Base-by-base conservation (phyloP, 495 filamentous ascomycete species). In the Bacidia gigantensis region DNA sequence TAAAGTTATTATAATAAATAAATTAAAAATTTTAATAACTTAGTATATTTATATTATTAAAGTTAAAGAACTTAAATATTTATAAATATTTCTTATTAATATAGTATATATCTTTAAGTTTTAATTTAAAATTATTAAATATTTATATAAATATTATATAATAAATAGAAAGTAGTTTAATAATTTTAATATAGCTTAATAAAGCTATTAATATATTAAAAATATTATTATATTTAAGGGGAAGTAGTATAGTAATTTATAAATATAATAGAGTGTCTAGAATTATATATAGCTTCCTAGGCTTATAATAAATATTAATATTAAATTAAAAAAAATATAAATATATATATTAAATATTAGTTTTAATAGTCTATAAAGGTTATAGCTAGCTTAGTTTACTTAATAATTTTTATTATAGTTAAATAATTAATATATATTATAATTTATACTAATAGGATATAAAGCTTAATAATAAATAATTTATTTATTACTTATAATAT, bases 271-370 rank as follows among this genome's bases (percentile, higher is more conserved):
- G 14, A 14, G 29, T 35, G 14, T 35, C 29, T 35, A 35, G 29
- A 7, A 35, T 35, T 7, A 35, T 35, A 35, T 35, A 35, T 7
- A 35, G 29, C 14, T 35, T 35, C 29, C 14, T 35, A 35, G 14
- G 29, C 29, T 35, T 35, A 35, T 53, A 53, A 23, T 49, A 23
- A 29, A n/a, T 22, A 24, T 24, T 29, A 25, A 49, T 5, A 49
- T 22, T 49, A 25, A 25, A 26, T 48, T 43, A 47, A 25, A 49
- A 25, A 22, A 49, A 3, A 23, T 20, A 53, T 23, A 53, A 9
- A 53, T 11, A 24, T 21, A 26, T 53, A 11, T 3, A 20, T 53
- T 53, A 26, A 22, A 3, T 26, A 21, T 23, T 11, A 17, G 50
- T 24, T 20, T 49, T 9, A 12, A 51, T 20, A 9, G 3, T 10